phyloP scores from a whole-genome alignment of 345 rosid species.

The Raphanus raphanistrum region DNA sequence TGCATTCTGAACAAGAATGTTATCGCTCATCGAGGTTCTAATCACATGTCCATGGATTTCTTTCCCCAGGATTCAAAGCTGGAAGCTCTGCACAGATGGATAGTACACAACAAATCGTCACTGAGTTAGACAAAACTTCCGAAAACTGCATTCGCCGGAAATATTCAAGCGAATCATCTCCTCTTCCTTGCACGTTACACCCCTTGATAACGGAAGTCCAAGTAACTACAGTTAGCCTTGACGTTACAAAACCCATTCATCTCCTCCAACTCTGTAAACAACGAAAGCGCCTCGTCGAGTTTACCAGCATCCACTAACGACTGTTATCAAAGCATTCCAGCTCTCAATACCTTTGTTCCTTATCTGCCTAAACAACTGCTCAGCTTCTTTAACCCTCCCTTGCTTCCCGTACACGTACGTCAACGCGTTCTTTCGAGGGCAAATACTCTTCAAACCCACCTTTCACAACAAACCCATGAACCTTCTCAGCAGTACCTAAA shows the following conservation, averaged over 20 bases:
- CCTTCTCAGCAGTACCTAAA: slow-evolving; percentile 40
- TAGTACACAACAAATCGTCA: slow-evolving; percentile 60
- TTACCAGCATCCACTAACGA: slow-evolving; percentile 60
- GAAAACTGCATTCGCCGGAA: slow-evolving; percentile 60
- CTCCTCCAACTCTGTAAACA: slow-evolving; percentile 52
- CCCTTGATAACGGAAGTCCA: slow-evolving; percentile 75
- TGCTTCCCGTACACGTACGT: slow-evolving; percentile 56
- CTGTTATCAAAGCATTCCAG: slow-evolving; percentile 71
- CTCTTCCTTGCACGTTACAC: slow-evolving; percentile 57
- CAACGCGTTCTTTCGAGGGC: slow-evolving; percentile 58
- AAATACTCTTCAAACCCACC: slow-evolving; percentile 57
- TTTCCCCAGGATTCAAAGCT: slow-evolving; percentile 52
- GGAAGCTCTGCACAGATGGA: slow-evolving; percentile 70
- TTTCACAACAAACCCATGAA: slow-evolving; percentile 60
- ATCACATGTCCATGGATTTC: slow-evolving; percentile 67
- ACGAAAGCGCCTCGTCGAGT: slow-evolving; percentile 52
- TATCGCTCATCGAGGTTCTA: slow-evolving; percentile 49
- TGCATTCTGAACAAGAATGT: slow-evolving; percentile 62
- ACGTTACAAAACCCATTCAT: slow-evolving; percentile 27
- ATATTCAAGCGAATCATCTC: slow-evolving; percentile 51
- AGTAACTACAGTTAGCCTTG: slow-evolving; percentile 62
- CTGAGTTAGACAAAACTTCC: slow-evolving; percentile 45
- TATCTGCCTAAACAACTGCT: slow-evolving; percentile 45
- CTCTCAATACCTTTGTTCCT: slow-evolving; percentile 54
- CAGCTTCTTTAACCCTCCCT: slow-evolving; percentile 48